phyloP scores from a whole-genome alignment of 257 asterid genomes.

The Cinchona pubescens region DNA sequence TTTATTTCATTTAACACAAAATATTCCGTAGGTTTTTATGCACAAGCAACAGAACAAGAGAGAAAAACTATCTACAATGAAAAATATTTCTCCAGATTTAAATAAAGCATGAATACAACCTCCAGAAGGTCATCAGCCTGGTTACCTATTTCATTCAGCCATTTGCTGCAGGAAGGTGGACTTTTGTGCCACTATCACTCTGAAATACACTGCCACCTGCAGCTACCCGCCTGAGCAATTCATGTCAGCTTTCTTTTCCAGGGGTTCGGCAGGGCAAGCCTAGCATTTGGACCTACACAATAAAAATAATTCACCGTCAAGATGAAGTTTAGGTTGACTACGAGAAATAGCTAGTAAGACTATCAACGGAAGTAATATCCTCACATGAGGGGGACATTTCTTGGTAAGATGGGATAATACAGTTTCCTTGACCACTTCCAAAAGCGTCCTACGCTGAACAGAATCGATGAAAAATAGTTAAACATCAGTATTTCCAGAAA shows the following conservation, averaged over 20 bases:
- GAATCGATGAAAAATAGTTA: slow-evolving; percentile 18
- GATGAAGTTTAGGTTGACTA: slow-evolving; percentile 21
- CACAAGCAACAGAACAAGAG: background rate
- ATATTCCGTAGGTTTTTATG: background rate
- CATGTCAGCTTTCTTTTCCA: slow-evolving; percentile 84
- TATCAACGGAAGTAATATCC: slow-evolving; percentile 29
- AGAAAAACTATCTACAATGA: background rate
- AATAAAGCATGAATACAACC: slow-evolving; percentile 35
- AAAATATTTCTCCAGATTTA: background rate
- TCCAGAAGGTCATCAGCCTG: slow-evolving; percentile 98
- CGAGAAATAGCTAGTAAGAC: slow-evolving; percentile 7
- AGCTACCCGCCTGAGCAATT: slow-evolving; percentile 89
- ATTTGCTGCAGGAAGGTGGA: slow-evolving; percentile 97
- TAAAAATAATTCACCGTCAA: slow-evolving; percentile 15
- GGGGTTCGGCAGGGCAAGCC: slow-evolving; percentile 98
- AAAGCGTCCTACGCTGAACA: slow-evolving; percentile 78
- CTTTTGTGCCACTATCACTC: slow-evolving; percentile 73
- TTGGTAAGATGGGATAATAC: slow-evolving; percentile 90
- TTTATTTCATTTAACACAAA: background rate
- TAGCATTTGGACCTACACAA: slow-evolving; percentile 82
- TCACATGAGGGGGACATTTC: slow-evolving; percentile 92
- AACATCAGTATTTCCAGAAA: slow-evolving; percentile 17
- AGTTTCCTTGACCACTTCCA: slow-evolving; percentile 96
- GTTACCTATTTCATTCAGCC: slow-evolving; percentile 84
- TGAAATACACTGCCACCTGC: slow-evolving; percentile 93